These are phyloP conservation scores for Leccinum fibrillosum DNA, from an alignment of 768 basidiomycete species.

Conservation along the genomic window DNA sequence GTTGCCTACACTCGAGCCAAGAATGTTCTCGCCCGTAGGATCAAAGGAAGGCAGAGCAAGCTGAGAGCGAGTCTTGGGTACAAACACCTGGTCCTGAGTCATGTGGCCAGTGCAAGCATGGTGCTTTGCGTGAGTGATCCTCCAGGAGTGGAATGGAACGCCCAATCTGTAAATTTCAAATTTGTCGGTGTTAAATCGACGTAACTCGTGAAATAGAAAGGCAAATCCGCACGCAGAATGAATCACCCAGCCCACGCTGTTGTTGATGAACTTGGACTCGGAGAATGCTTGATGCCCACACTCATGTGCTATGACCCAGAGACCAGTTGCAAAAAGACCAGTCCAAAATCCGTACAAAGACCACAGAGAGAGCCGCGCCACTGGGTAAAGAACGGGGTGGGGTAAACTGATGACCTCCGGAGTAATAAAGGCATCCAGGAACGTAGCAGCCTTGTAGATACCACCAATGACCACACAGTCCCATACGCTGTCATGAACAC, in stretches of 20 bases:
- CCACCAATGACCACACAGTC: conserved; percentile 68
- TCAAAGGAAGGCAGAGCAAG: conserved; percentile 64
- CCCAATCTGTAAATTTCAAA: conserved; percentile 57
- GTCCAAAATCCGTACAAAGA: conserved; percentile 75
- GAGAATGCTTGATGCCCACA: conserved; percentile 98
- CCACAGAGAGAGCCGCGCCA: conserved; percentile 69
- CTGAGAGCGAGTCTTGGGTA: conserved; percentile 83
- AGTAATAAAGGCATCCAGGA: conserved; percentile 60
- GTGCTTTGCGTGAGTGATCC: conserved; percentile 91
- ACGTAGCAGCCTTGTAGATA: conserved; percentile 65
- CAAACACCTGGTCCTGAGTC: conserved; percentile 94
- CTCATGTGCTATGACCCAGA: conserved; percentile 95
- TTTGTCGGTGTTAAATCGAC: conserved; percentile 14
- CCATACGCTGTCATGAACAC: conserved; percentile 49
- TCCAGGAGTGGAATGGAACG: conserved; percentile 97
- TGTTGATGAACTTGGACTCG: conserved; percentile 87
- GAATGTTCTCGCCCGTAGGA: conserved; percentile 59
- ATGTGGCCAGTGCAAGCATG: conserved; percentile 93
- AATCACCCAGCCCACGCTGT: conserved; percentile 87
- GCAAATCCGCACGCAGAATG: conserved; percentile 71
- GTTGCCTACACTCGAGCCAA: conserved; percentile 61
- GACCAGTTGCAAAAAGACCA: conserved; percentile 85
- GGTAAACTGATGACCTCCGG: conserved; percentile 54
- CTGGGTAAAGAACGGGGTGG: conserved; percentile 57
- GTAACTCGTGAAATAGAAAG: conserved; percentile 12